Base-by-base conservation (phyloP, 2,329 filamentous ascomycete genomes). In the Pseudopithomyces chartarum region DNA sequence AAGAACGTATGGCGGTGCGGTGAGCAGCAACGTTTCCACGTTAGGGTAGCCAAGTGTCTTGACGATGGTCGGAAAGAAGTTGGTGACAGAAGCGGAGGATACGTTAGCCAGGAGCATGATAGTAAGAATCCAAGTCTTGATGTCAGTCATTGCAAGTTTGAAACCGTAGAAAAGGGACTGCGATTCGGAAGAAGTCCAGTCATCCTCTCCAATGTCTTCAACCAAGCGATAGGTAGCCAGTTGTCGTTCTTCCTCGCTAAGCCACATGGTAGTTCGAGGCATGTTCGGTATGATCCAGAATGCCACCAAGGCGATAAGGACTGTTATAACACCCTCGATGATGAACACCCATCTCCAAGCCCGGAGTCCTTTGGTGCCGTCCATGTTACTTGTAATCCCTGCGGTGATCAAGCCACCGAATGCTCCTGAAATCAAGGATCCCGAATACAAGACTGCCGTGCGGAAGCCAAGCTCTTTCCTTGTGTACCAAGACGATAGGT, bases 301-400 rank as follows among this genome's bases (percentile, higher is more conserved):
- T 1, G 86, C 80, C 1, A 71, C 64, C 6, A 85, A 69, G 13
- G 88, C 87, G 26, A 91, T 79, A 6, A 77, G 78, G 22, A 91
- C 76, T 1, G 88, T 91, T 56, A 88, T 81, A 15, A 81, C 79
- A 22, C 89, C 89, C 71, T 91, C 88, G 38, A 91, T 86, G 52
- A 91, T 86, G 75, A 90, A 90, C 0, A 90, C 76, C 84, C 84
- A 88, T 12, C 86, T 79, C 88, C 83, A 91, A 3, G 86, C 86
- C 2, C 79, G 75, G 2, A 87, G 75, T 0, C 87, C 87, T 7
- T 74, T 75, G 0, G 75, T 74, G 1, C 84, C 81, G 57, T 89
- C 81, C 79, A 92, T 83, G 48, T 87, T 85, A n/a, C 79, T 77
- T 0, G 84, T 86, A 53, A 92, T 90, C 6, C 88, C 81, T n/a